Conservation (phyloP, 2,329 filamentous ascomycete species). For the Macroventuria anomochaeta region DNA sequence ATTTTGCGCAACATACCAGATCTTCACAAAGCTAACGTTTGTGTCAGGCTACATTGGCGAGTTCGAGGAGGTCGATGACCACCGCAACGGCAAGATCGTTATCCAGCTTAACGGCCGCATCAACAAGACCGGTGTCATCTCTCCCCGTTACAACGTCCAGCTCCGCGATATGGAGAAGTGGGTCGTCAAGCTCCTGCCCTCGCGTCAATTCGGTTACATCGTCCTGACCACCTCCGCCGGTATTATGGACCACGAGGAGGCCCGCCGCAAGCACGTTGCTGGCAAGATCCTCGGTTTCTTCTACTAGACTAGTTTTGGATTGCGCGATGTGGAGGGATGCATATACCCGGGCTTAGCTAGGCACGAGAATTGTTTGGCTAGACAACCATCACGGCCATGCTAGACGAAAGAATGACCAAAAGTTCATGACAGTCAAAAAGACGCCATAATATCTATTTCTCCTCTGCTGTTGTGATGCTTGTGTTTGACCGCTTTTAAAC, state of each 20-base stretch:
- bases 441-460: too few relatives aligned
- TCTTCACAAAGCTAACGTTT: conserved; percentile 21
- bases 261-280: conserved; percentile 96
- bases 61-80: conserved; percentile 99
- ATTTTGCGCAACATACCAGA: conserved; percentile 87
- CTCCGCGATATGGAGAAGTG: conserved; percentile 99
- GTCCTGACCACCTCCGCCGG: conserved; percentile 98
- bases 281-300: conserved; percentile 99
- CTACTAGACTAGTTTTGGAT: conserved; percentile 69
- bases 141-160: conserved; percentile 98
- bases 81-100: conserved; percentile 99
- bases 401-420: conserved; percentile 43
- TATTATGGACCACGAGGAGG: conserved; percentile 99
- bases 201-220: conserved; percentile 99
- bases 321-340: conserved; percentile 31
- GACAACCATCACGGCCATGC: conserved; percentile 37
- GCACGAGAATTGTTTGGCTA: conserved; percentile 31
- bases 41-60: conserved; percentile 92
- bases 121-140: conserved; percentile 99
- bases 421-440: conserved; percentile 24
- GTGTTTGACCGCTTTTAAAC: too few relatives aligned
- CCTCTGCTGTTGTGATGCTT: too few relatives aligned
- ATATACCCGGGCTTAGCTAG: conserved; percentile 41
- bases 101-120: conserved; percentile 98
- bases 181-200: conserved; percentile 98